These are phyloP conservation scores for Linderina pennispora DNA, from an alignment of 192 early-diverging fungal species.

Conservation along the genomic window DNA sequence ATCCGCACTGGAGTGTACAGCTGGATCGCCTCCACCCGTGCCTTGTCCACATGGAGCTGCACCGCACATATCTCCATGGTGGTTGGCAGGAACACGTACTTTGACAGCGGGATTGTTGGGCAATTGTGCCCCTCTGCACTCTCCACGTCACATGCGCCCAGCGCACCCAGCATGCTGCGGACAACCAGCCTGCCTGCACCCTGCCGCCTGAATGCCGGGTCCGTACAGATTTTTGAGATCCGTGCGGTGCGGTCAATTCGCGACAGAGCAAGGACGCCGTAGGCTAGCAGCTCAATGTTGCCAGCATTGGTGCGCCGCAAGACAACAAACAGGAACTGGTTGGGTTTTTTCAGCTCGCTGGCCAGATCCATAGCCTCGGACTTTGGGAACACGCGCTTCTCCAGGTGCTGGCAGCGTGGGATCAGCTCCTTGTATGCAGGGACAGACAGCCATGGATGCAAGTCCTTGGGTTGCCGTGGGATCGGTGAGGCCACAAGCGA, in stretches of 20 bases:
- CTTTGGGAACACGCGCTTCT: constrained; percentile 20
- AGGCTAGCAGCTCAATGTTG: not conserved
- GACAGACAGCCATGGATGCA: not conserved
- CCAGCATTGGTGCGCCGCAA: not conserved
- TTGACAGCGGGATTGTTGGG: not conserved
- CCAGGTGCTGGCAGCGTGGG: constrained; percentile 16
- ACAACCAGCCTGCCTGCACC: constrained; percentile 11
- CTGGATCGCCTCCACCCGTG: constrained; percentile 2
- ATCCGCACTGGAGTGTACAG: constrained; percentile 14
- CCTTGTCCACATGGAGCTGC: constrained; percentile 18
- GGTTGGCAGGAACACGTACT: not conserved
- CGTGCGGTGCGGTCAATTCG: constrained; percentile 10
- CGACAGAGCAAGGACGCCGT: constrained; percentile 9
- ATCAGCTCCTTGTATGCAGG: constrained; percentile 2
- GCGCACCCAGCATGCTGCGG: constrained; percentile 6
- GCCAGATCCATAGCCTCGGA: constrained; percentile 17
- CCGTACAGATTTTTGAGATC: constrained; percentile 17
- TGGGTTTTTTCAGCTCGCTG: constrained; percentile 12
- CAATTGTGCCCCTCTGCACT: not conserved
- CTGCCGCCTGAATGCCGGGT: constrained; percentile 1
- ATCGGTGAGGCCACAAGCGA: constrained; percentile 4
- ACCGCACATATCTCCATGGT: not conserved
- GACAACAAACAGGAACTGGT: constrained; percentile 12
- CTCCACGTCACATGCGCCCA: not conserved
- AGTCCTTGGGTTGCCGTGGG: constrained; percentile 4